Base-by-base conservation (phyloP, 257 asterid genomes). In the Gynochthodes officinalis region DNA sequence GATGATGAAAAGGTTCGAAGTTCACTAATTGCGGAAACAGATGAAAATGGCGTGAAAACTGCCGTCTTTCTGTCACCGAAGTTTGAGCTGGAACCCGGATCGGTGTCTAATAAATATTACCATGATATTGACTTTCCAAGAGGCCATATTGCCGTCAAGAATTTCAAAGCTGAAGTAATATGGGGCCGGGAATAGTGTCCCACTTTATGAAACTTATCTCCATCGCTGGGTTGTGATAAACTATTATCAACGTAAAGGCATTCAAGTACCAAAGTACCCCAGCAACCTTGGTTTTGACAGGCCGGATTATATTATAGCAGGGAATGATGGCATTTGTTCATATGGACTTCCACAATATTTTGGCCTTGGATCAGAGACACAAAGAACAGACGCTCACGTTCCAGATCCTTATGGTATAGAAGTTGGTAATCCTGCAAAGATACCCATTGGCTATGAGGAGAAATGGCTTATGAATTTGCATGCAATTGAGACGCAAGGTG, bases 331-430 rank as follows among this genome's bases (percentile, higher is more conserved):
- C 33, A 3, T 89, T 7, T 93, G 98, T 55, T 86, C 71, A 11
- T 5, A 27, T 14, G 89, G 82, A 8, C 88, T 89, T 12, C 7
- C 63, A 2, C 96, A 93, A 75, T 88, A 86, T 69, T 93, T 91
- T 48, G 97, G 98, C 71, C 88, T 93, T 0, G 98, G 98, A 27
- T 88, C 98, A 0, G 98, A 93, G 84, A 93, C 97, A 7, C 84
- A 96, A 10, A 81, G 67, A 69, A 93, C 98, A 8, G 73, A 68
- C 55, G 79, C 88, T 4, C 23, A 70, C 6, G 84, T 91, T 42
- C 98, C 97, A 0, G 95, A 83, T 57, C 97, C 97, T 52, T 90
- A 89, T 53, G 95, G 93, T 13, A 89, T 93, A 54, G 95, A 85
- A 76, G 74, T 87, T 12, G 97, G 97, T 23, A 84, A 81, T 74